Base-by-base conservation (phyloP, 2,329 filamentous ascomycete species). In the Leptographium procerum region DNA sequence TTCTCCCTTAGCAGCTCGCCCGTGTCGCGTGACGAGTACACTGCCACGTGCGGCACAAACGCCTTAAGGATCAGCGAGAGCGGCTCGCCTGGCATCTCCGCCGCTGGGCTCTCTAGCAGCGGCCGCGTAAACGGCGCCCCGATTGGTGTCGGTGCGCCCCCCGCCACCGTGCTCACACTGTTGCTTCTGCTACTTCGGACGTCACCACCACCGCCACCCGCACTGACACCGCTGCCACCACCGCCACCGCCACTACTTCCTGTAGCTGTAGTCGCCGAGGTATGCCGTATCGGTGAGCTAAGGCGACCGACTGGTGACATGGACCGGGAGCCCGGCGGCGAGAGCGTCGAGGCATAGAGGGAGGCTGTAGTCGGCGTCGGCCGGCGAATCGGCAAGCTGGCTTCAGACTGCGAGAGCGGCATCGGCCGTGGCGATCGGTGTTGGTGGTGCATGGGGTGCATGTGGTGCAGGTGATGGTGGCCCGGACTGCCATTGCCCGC, bases 1-100 rank as follows among this genome's bases (percentile, higher is more conserved):
- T 99, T 99, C 63, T 87, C 85, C 60, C 78, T 79, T 57, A 91
- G 80, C 60, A 99, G 73, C 59, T 86, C 81, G 67, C 96, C 88
- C 1, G 90, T 94, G 68, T 97, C 92, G 19, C 81, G 75, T 16
- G 92, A 96, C n/a, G 90, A 83, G 65, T 91, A 87, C 31, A 99
- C 83, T 8, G 88, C 89, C 52, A 99, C 84, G 62, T 94, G 88
- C 1, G 94, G 95, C 16, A 92, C 89, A 69, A 96, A 96, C 2
- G 91, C 87, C 60, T 86, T 86, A 57, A 95, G 77, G 50, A 97
- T 86, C 55, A 96, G 75, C 63, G 78, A 52, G 13, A 64, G 59
- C 45, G 61, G 60, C 51, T 64, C 63, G 28, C 55, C 58, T 4
- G 61, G 56, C 29, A 57, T 43, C 13, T 58, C 58, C 2, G 59